Base-by-base conservation (phyloP, 2,329 filamentous ascomycete species). In the Pseudogymnoascus destructans region DNA sequence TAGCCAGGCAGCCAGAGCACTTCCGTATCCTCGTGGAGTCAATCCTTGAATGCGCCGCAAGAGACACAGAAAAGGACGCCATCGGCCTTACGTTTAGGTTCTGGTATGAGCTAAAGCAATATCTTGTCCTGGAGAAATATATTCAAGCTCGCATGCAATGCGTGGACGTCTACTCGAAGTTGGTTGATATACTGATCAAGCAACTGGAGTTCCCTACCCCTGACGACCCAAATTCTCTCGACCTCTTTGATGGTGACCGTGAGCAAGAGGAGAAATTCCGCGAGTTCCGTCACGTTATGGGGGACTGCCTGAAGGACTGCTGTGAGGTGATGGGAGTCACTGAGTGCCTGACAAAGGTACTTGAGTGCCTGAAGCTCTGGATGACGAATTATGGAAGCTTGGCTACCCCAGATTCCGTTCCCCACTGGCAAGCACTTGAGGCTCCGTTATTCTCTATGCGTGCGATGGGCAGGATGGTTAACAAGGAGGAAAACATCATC, bases 21-120 rank as follows among this genome's bases (percentile, higher is more conserved):
- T 97, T 97, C 74, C 81, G 87, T 36, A 82, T 82, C 9, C 77
- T 98, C 4, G 92, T 98, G 9, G 90, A 96, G 66, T 84, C 87
- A 5, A 84, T 98, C 13, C 78, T 97, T n/a, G 91, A 97, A 73
- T 95, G 90, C 68, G 91, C 89, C 61, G 82, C 86, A 9, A 81
- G 87, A 64, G 93, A 98, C 70, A 84, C 84, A 69, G 92, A 96
- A 58, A 83, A 87, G 61, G 93, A 98, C 64, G 89, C 91, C 3
- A 90, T 98, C 62, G 88, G 89, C 58, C 84, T 93, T 66, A 98
- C 95, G 0, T 98, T 98, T 73, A 84, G 83, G 64, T 97, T 98
- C 74, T 98, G 93, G 93, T 97, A 95, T 70, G 93, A 98, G 69
- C 79, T 98, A 52, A 98, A 98, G 76, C 90, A 96, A 70, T 96